Evolutionary conservation across 2,329 filamentous ascomycete species (phyloP).

Genomic region (Aspergillus eucalypticola): DNA sequence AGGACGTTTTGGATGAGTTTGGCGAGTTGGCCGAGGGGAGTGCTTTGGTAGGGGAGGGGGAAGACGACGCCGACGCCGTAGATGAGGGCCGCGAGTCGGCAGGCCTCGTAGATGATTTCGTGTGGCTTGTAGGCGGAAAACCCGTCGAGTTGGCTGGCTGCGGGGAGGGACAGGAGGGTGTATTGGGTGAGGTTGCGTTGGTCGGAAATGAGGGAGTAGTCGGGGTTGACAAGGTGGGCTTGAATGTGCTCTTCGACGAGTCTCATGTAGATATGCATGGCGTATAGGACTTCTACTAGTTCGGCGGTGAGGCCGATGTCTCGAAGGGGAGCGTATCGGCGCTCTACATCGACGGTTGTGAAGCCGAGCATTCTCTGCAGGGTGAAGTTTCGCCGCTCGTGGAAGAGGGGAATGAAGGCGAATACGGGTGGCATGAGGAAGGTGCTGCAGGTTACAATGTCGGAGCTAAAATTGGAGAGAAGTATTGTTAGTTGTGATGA

Average conservation of each 20-base stretch:
- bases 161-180: conserved; percentile 34
- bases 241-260: conserved; percentile 29
- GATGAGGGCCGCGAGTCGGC: conserved; percentile 38
- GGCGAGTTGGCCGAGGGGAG: conserved; percentile 35
- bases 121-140: conserved; percentile 23
- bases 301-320: conserved; percentile 29
- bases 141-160: conserved; percentile 23
- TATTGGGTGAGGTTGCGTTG: conserved; percentile 44
- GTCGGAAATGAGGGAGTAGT: conserved; percentile 33
- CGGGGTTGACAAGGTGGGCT: conserved; percentile 14
- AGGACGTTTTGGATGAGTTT: conserved; percentile 30
- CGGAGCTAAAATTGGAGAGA: conserved; percentile 24
- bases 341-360: conserved; percentile 26
- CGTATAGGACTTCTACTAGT: conserved; percentile 34
- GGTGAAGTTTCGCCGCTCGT: conserved; percentile 18
- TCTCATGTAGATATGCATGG: conserved; percentile 33
- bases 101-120: conserved; percentile 35
- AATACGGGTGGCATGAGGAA: conserved; percentile 28
- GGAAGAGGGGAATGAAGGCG: conserved; percentile 28
- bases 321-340: conserved; percentile 25
- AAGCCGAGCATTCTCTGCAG: conserved; percentile 32
- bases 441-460: conserved; percentile 29
- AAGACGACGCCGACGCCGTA: conserved; percentile 43
- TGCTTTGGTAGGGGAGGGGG: conserved; percentile 41
- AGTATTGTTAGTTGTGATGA: conserved; percentile 6